These are phyloP conservation scores for Pistacia integerrima DNA, from an alignment of 345 rosid species.

Conservation along the genomic window DNA sequence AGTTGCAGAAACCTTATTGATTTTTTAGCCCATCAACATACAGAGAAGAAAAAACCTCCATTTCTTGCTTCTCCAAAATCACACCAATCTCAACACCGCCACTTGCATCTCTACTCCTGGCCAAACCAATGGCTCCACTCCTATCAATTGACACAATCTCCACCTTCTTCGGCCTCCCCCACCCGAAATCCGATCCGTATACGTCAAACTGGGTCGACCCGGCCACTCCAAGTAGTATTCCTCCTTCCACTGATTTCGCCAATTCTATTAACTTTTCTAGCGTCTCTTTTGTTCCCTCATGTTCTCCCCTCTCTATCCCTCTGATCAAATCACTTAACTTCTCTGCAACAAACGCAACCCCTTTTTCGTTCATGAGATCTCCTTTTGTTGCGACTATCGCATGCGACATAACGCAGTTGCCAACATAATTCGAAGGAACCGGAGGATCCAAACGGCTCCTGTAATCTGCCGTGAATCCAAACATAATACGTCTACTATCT, in stretches of 20 bases:
- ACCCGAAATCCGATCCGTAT: conserved; percentile 27
- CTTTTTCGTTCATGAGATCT: background rate
- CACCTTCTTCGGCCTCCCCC: conserved; percentile 34
- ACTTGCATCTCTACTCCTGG: conserved; percentile 24
- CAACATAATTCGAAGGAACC: conserved; percentile 39
- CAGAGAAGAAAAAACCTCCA: conserved; percentile 28
- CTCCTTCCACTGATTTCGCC: background rate
- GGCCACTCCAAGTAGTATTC: background rate
- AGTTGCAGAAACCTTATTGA: too few relatives aligned
- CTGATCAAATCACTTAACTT: conserved; percentile 17
- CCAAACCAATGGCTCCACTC: conserved; percentile 15
- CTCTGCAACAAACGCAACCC: conserved; percentile 12
- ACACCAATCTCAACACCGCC: conserved; percentile 39
- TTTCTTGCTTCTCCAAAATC: conserved; percentile 14
- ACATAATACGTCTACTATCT: background rate
- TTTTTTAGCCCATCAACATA: conserved; percentile 21
- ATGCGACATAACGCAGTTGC: conserved; percentile 35
- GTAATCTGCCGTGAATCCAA: conserved; percentile 37
- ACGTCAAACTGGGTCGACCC: conserved; percentile 22
- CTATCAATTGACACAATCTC: conserved; percentile 33
- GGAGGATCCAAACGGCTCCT: conserved; percentile 41
- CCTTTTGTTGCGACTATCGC: background rate
- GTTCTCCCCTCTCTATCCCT: conserved; percentile 12
- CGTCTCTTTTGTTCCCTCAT: conserved; percentile 13
- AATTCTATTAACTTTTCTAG: background rate